A percentile compares a stretch with the other conserved stretches of the same genome.
These are phyloP conservation scores for Picea sitchensis DNA, from an alignment of 75 land plant species.

Conservation along the genomic window DNA sequence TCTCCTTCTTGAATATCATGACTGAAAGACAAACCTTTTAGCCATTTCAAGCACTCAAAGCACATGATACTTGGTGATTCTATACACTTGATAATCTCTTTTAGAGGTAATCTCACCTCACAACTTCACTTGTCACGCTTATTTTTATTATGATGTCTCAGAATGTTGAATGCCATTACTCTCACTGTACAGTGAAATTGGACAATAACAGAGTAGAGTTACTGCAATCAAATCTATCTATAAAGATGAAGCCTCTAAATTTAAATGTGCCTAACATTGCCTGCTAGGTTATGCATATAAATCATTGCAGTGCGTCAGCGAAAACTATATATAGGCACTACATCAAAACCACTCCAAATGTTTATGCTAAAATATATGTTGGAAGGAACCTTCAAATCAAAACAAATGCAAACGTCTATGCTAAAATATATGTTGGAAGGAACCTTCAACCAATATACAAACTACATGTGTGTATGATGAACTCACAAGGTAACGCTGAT, in stretches of 20 bases:
- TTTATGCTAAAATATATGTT: neutral
- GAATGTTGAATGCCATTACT: neutral
- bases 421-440: neutral
- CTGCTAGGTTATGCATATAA: too few species aligned
- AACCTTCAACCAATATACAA: neutral
- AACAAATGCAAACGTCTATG: neutral
- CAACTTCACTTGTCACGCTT: neutral
- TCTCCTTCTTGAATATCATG: too few species aligned
- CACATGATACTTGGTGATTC: too few species aligned
- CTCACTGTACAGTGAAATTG: neutral
- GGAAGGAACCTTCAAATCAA: neutral
- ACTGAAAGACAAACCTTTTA: too few species aligned
- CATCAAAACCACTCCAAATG: neutral
- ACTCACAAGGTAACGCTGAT: constrained; percentile 74
- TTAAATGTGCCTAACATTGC: neutral
- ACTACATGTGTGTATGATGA: neutral
- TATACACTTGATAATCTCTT: too few species aligned
- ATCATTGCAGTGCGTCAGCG: too few species aligned
- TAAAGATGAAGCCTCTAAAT: neutral
- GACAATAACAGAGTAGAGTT: neutral
- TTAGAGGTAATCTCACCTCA: neutral
- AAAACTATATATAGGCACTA: neutral
- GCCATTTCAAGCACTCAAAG: too few species aligned
- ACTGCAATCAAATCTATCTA: neutral
- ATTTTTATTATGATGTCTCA: constrained; percentile 1